Conservation (phyloP, 768 basidiomycete genomes). For the Cubamyces lactineus region DNA sequence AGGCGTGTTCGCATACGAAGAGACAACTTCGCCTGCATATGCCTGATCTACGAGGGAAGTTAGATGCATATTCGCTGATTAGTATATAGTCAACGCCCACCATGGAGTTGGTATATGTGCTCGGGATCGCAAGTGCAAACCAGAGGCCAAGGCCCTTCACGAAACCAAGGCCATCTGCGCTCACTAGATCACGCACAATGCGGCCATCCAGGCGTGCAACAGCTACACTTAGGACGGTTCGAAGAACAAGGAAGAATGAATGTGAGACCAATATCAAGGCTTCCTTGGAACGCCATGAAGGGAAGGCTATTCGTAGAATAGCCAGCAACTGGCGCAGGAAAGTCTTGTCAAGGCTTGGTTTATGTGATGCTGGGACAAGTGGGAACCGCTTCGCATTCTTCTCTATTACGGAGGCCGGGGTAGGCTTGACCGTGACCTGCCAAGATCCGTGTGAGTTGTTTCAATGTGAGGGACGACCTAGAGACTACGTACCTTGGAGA, state of each 20-base stretch:
- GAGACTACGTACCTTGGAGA: constrained; percentile 57
- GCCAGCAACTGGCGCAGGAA: constrained; percentile 77
- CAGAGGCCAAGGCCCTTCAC: constrained; percentile 79
- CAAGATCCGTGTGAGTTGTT: too few species aligned
- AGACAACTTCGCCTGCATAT: constrained; percentile 85
- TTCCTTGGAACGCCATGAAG: constrained; percentile 66
- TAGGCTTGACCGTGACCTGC: constrained; percentile 40
- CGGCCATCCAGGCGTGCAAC: constrained; percentile 89
- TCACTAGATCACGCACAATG: constrained; percentile 87
- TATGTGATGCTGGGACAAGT: constrained; percentile 48
- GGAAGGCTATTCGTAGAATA: constrained; percentile 75
- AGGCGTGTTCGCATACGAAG: constrained; percentile 83
- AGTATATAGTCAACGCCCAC: constrained; percentile 40
- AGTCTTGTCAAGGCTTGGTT: constrained; percentile 67
- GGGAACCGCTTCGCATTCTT: constrained; percentile 66
- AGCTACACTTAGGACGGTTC: constrained; percentile 85
- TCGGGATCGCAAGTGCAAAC: constrained; percentile 90
- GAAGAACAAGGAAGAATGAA: constrained; percentile 80
- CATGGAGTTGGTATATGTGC: constrained; percentile 96
- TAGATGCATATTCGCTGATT: not conserved
- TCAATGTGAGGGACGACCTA: not conserved
- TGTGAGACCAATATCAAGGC: constrained; percentile 73
- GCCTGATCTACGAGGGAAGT: constrained; percentile 63
- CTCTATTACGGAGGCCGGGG: constrained; percentile 50
- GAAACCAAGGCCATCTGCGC: constrained; percentile 85